Evolutionary conservation across 495 filamentous ascomycete genomes (phyloP), one percentile per base, ranked within the genome.

Genomic region (Tirmania nivea): DNA sequence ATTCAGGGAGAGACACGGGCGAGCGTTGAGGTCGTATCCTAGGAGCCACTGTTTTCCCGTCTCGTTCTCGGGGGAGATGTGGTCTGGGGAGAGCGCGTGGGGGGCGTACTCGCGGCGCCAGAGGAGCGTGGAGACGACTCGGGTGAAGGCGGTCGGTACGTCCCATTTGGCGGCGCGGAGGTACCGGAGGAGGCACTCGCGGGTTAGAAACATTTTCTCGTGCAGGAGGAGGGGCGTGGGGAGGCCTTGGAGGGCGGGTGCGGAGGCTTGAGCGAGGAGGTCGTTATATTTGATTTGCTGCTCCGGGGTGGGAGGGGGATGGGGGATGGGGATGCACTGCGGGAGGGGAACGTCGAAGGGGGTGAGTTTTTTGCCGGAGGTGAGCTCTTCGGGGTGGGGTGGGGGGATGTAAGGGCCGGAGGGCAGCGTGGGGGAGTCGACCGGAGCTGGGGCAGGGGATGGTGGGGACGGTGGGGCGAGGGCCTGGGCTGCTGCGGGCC

Each of bases 101-200:
- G 85, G 67, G 10, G 83, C 83, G 57, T 90, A 96, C 58, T 95
- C 88, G 10, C 88, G 73, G 39, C 90, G 76, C 90, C 90, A 97
- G 49, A 76, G 73, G 20, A 96, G 69, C 0, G 89, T 95, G 17
- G 73, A 73, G 54, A 81, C 78, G 14, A 97, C 64, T 0, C 90
- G 80, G 57, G 79, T 81, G 59, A 78, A 73, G n/a, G 88, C 79
- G 17, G 86, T 79, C 39, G 76, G 65, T 21, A 78, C 69, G 59
- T 81, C 74, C 90, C 90, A 96, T 66, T 94, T 96, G 34, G 84
- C 83, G 2, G 90, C 90, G 55, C 90, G 82, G 45, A 97, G 76
- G 63, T 90, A 97, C 60, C 90, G 84, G 11, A 96, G 73, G 1
- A 96, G 73, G 66, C 89, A 96, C 63, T 96, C 90, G 49, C 78